phyloP scores from a whole-genome alignment of 345 rosid species.

The Salix udensis region DNA sequence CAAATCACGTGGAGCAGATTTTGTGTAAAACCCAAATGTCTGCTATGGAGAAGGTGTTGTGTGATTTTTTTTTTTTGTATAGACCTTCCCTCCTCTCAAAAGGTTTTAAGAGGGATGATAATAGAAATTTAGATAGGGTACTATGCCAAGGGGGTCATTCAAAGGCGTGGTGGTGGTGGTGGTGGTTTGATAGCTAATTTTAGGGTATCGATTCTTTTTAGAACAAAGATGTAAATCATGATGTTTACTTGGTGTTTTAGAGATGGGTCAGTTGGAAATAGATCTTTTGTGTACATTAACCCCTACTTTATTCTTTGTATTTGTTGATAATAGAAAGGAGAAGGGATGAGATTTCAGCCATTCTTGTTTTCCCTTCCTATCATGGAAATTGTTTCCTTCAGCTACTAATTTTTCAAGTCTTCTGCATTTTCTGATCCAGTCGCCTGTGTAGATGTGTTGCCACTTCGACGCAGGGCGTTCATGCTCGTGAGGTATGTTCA shows the following conservation, averaged over 20 bases:
- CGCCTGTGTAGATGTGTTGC: not conserved
- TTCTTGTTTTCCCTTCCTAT: not conserved
- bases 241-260: constrained; percentile 19
- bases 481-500: not conserved
- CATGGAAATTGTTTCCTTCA: not conserved
- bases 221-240: constrained; percentile 37
- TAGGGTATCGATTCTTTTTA: constrained; percentile 33
- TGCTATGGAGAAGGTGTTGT: constrained; percentile 11
- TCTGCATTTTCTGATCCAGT: not conserved
- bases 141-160: not conserved
- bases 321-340: constrained; percentile 34
- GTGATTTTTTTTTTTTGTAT: constrained; percentile 15
- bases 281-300: constrained; percentile 36
- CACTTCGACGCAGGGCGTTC: not conserved
- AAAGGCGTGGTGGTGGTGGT: not conserved
- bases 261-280: constrained; percentile 11
- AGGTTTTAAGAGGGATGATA: not conserved
- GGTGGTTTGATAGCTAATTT: constrained; percentile 15
- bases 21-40: constrained; percentile 2
- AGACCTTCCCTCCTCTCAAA: not conserved
- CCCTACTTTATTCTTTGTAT: constrained; percentile 37
- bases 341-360: constrained; percentile 10
- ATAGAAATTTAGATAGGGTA: constrained; percentile 4
- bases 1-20: constrained; percentile 6
- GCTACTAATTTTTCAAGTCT: not conserved